A percentile compares a stretch with the other conserved stretches of the same genome.
Conservation (phyloP, 208 protist genomes). For the Leishmania tropica region DNA sequence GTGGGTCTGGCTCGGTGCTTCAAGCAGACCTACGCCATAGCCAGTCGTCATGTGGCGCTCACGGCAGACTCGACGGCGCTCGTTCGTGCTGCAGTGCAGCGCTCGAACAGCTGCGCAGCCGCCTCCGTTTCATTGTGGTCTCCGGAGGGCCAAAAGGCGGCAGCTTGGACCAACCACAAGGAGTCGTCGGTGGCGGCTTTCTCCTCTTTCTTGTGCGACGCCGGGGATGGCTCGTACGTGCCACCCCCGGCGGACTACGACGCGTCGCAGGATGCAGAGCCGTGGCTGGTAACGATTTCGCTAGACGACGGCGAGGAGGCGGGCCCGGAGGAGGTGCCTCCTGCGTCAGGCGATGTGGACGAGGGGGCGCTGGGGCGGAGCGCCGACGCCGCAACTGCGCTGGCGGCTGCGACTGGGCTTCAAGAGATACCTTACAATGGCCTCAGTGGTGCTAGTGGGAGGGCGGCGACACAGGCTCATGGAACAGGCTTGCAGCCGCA, state of each 20-base stretch:
- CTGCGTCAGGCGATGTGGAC: neutral
- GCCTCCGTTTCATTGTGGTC: neutral
- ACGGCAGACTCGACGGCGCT: slow-evolving; percentile 14
- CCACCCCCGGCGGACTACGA: slow-evolving; percentile 16
- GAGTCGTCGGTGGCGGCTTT: neutral
- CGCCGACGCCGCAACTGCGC: neutral
- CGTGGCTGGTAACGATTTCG: slow-evolving; percentile 52
- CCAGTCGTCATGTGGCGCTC: slow-evolving; percentile 7
- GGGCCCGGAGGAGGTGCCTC: neutral
- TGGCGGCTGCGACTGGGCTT: slow-evolving; percentile 17
- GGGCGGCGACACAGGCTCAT: neutral
- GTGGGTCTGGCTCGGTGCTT: slow-evolving; percentile 46
- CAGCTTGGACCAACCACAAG: neutral
- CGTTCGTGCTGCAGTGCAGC: neutral
- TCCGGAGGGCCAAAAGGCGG: neutral
- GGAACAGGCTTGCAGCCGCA: slow-evolving; percentile 8
- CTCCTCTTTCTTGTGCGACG: neutral
- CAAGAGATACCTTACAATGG: slow-evolving; percentile 27
- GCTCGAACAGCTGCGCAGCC: too few species aligned
- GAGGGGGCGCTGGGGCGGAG: neutral
- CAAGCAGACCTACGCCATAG: slow-evolving; percentile 29
- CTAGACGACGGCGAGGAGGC: slow-evolving; percentile 40
- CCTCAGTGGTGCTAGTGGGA: neutral
- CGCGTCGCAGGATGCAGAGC: slow-evolving; percentile 12
- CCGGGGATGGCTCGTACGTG: slow-evolving; percentile 17